phyloP scores from a whole-genome alignment of 106 monocot species.

The Xerophyta viscosa region DNA sequence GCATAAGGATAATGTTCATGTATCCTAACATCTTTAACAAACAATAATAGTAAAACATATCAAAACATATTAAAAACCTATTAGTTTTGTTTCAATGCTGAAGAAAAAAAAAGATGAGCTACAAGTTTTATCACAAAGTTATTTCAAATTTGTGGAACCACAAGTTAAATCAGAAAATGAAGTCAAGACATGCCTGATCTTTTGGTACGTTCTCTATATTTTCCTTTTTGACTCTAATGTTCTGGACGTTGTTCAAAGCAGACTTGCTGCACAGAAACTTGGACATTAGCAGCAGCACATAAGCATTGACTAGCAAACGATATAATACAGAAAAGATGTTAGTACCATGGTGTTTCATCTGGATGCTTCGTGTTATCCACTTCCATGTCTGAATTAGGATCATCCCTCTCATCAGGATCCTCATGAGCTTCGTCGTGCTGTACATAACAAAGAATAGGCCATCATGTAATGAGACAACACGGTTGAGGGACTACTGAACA shows the following conservation, averaged over 20 bases:
- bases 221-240: conserved; percentile 28
- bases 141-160: too few relatives aligned
- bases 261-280: conserved; percentile 16
- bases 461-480: too few relatives aligned
- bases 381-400: conserved; percentile 53
- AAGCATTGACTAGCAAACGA: not conserved
- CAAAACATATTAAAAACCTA: too few relatives aligned
- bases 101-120: too few relatives aligned
- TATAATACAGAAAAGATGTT: not conserved
- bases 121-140: too few relatives aligned
- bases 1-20: too few relatives aligned
- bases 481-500: too few relatives aligned
- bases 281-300: not conserved
- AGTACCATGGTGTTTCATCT: conserved; percentile 40
- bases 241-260: conserved; percentile 10
- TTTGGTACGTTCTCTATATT: conserved; percentile 18
- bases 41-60: too few relatives aligned
- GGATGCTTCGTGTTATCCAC: conserved; percentile 26
- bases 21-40: too few relatives aligned
- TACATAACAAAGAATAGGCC: conserved; percentile 1
- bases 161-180: too few relatives aligned
- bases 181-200: conserved; percentile 23
- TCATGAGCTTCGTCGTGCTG: conserved; percentile 65
- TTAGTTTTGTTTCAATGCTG: too few relatives aligned
- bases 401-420: conserved; percentile 67